phyloP scores from a whole-genome alignment of 2,329 filamentous ascomycete genomes.

The Xylaria sp. region DNA sequence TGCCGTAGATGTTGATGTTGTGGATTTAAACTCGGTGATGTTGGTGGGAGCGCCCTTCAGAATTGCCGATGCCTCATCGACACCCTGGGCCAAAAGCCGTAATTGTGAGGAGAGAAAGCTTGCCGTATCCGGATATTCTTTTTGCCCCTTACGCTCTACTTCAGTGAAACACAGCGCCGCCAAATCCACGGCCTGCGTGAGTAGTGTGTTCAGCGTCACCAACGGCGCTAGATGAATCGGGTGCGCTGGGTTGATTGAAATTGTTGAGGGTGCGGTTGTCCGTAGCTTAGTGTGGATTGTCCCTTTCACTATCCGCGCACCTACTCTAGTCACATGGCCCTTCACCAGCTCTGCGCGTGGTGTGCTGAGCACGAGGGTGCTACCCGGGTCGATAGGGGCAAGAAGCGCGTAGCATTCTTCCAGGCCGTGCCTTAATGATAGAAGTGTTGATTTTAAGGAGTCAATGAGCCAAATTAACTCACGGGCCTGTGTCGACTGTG shows the following conservation, averaged over 20 bases:
- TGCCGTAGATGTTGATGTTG: background rate
- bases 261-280: slow-evolving; percentile 62
- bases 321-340: slow-evolving; percentile 87
- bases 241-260: slow-evolving; percentile 54
- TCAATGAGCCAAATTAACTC: slow-evolving; percentile 62
- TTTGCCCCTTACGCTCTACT: slow-evolving; percentile 14
- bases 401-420: slow-evolving; percentile 89
- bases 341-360: slow-evolving; percentile 88
- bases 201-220: slow-evolving; percentile 72
- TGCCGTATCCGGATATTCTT: slow-evolving; percentile 50
- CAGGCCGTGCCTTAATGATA: slow-evolving; percentile 67
- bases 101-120: slow-evolving; percentile 63
- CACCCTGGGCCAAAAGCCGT: slow-evolving; percentile 59
- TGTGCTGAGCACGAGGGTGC: slow-evolving; percentile 87
- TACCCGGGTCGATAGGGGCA: slow-evolving; percentile 81
- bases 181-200: slow-evolving; percentile 83
- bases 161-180: slow-evolving; percentile 78
- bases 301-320: slow-evolving; percentile 89
- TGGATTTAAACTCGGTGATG: slow-evolving; percentile 32
- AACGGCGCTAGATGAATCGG: slow-evolving; percentile 71
- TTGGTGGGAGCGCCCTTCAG: slow-evolving; percentile 59
- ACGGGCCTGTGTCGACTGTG: slow-evolving; percentile 40
- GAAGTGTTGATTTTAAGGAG: slow-evolving; percentile 55
- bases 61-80: slow-evolving; percentile 57
- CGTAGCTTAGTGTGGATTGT: slow-evolving; percentile 78